A percentile compares a stretch with the other conserved stretches of the same genome.
These are phyloP conservation scores for Dissoconium aciculare DNA, from an alignment of 2,329 filamentous ascomycete genomes.

Conservation along the genomic window DNA sequence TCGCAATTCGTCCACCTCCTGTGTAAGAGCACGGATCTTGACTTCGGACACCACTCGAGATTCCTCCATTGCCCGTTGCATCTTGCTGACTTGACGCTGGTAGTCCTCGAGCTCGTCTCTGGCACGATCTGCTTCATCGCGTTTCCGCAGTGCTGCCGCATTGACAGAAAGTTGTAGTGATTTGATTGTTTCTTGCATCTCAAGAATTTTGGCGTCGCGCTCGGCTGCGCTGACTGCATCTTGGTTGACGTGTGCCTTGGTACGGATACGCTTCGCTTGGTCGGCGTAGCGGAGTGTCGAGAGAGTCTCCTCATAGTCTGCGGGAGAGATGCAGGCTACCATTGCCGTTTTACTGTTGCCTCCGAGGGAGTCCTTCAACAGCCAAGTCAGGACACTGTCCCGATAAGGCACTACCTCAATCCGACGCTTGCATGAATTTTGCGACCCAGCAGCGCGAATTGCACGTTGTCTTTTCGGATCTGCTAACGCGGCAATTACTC, in stretches of 20 bases:
- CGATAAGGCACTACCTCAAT: conserved; percentile 66
- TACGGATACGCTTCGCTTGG: conserved; percentile 93
- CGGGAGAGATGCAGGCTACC: conserved; percentile 93
- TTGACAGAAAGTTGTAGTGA: conserved; percentile 61
- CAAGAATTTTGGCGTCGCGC: conserved; percentile 80
- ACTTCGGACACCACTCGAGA: conserved; percentile 76
- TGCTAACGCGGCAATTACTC: conserved; percentile 83
- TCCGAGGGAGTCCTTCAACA: conserved; percentile 87
- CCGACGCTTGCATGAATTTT: conserved; percentile 32
- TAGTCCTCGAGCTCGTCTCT: conserved; percentile 87
- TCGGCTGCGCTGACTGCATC: conserved; percentile 84
- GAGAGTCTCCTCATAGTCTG: conserved; percentile 93
- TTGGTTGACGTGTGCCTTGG: conserved; percentile 86
- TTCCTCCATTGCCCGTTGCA: conserved; percentile 96
- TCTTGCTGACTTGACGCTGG: conserved; percentile 71
- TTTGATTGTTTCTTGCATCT: conserved; percentile 93
- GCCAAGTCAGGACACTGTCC: conserved; percentile 70
- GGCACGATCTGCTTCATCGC: conserved; percentile 55
- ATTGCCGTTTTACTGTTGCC: conserved; percentile 98
- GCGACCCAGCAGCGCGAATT: conserved; percentile 33
- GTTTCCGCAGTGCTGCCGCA: conserved; percentile 46
- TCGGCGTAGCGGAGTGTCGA: conserved; percentile 94
- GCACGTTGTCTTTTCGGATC: conserved; percentile 42
- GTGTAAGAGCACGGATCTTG: conserved; percentile 71
- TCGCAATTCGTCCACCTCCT: conserved; percentile 34